Evolutionary conservation across 2,329 filamentous ascomycete species (phyloP).

Genomic region (Curvularia eragrostidis): DNA sequence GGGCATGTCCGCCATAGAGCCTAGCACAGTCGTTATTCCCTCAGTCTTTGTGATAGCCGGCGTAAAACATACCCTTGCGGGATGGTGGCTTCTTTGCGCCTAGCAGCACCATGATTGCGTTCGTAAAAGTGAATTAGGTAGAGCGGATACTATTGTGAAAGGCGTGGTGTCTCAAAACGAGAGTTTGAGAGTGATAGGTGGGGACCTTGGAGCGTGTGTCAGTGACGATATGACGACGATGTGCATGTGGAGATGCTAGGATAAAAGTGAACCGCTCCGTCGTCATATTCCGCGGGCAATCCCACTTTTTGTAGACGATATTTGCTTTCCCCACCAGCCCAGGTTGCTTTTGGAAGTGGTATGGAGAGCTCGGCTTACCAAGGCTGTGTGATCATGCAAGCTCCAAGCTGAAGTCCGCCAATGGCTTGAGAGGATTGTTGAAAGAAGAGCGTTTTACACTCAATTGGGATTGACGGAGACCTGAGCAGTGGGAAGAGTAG

Average conservation of each 20-base stretch:
- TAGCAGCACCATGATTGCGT: conserved; percentile 67
- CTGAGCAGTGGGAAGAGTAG: neutral
- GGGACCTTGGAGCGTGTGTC: conserved; percentile 13
- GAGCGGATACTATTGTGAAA: conserved; percentile 7
- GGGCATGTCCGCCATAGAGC: conserved; percentile 89
- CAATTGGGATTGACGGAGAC: neutral
- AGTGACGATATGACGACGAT: conserved; percentile 8
- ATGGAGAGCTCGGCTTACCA: conserved; percentile 23
- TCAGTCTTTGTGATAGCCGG: conserved; percentile 14
- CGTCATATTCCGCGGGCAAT: conserved; percentile 18
- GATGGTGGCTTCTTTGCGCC: conserved; percentile 70
- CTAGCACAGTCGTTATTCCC: conserved; percentile 56
- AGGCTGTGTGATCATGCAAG: conserved; percentile 23
- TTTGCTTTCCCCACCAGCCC: conserved; percentile 22
- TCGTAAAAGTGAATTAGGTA: conserved; percentile 12
- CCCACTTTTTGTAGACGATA: conserved; percentile 14
- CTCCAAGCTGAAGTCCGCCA: conserved; percentile 19
- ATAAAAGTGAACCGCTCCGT: conserved; percentile 5
- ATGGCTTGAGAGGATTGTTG: conserved; percentile 15
- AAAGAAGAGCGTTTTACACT: conserved; percentile 14
- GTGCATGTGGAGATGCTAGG: conserved; percentile 9
- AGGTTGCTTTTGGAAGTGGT: conserved; percentile 26
- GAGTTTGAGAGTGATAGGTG: conserved; percentile 10
- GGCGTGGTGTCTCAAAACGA: conserved; percentile 1
- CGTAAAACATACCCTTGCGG: conserved; percentile 71